Evolutionary conservation across 192 early-diverging fungal species (phyloP).

Genomic region (Coemansia sp.): DNA sequence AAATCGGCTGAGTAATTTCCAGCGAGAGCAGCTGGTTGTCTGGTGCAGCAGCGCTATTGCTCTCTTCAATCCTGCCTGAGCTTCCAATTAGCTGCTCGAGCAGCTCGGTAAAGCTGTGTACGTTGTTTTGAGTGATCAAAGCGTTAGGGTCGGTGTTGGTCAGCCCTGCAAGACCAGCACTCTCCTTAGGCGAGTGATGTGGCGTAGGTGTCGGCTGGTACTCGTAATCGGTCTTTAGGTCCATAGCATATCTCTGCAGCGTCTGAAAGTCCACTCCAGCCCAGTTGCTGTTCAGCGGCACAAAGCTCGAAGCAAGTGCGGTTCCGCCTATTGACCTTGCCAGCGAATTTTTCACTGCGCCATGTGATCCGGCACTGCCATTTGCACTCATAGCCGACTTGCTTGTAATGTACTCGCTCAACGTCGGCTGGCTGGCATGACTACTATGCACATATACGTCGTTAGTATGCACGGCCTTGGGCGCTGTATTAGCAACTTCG

Average conservation of each 20-base stretch:
- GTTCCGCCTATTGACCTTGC: not conserved
- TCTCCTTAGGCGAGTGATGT: conserved; percentile 45
- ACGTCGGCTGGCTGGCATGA: conserved; percentile 31
- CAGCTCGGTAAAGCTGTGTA: conserved; percentile 31
- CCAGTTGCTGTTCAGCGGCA: conserved; percentile 41
- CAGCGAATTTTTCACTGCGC: not conserved
- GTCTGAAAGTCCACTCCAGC: conserved; percentile 34
- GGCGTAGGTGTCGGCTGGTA: conserved; percentile 53
- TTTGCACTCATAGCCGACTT: conserved; percentile 7
- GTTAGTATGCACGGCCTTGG: too few species aligned
- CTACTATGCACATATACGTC: not conserved
- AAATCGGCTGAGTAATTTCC: conserved; percentile 4
- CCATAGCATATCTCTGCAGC: conserved; percentile 35
- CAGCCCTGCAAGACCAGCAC: conserved; percentile 33
- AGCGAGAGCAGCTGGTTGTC: conserved; percentile 4
- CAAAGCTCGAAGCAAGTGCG: not conserved
- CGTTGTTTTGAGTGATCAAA: conserved; percentile 33
- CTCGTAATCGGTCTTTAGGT: conserved; percentile 34
- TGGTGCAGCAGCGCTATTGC: not conserved
- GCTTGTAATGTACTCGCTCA: conserved; percentile 47
- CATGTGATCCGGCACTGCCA: not conserved
- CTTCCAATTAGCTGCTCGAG: conserved; percentile 36
- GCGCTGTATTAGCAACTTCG: too few species aligned
- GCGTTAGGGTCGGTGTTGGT: conserved; percentile 39
- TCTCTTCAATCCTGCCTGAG: conserved; percentile 18